Base-by-base conservation (phyloP, 208 protist species). In the Crithidia brevicula region DNA sequence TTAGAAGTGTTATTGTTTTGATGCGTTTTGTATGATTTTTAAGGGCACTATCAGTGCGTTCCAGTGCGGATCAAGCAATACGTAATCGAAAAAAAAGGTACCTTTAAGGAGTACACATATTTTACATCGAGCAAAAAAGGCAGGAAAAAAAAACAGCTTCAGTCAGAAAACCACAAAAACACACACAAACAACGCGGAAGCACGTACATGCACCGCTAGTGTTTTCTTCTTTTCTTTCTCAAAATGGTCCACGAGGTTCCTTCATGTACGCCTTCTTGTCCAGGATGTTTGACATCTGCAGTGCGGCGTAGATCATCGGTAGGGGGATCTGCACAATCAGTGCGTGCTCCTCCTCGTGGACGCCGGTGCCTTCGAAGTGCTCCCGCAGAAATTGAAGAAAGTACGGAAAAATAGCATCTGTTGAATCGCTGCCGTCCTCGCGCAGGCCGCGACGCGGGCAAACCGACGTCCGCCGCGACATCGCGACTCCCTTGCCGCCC, bases 371-470 rank as follows among this genome's bases (percentile, higher is more conserved):
- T n/a, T 70, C 58, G 18, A 91, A 79, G 50, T 88, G 85, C 67
- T 95, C 86, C 13, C 65, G 62, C 25, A 95, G 71, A 47, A 85
- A 95, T 31, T 91, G 70, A 13, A 95, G 60, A 42, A 95, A 89
- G 61, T 88, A 83, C 4, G 82, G 81, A 1, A 95, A 73, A 58
- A 92, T 81, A n/a, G 64, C 57, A 53, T 94, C 85, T 2, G 73
- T 63, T 0, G 73, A 68, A 52, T 73, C 42, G 52, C 62, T 69
- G 56, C 62, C 64, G 42, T 72, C 66, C 25, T 68, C 59, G 23
- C 56, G 43, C 18, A 72, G 45, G 1, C 40, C 38, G n/a, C 28
- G 9, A 1, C 43, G 56, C 34, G 66, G 62, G n/a, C 62, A 70
- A 2, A 66, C 51, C 34, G 81, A 69, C 1, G 59, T n/a, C 28